These are phyloP conservation scores for Neonectria magnoliae DNA, from an alignment of 2,329 filamentous ascomycete species.

Conservation along the genomic window DNA sequence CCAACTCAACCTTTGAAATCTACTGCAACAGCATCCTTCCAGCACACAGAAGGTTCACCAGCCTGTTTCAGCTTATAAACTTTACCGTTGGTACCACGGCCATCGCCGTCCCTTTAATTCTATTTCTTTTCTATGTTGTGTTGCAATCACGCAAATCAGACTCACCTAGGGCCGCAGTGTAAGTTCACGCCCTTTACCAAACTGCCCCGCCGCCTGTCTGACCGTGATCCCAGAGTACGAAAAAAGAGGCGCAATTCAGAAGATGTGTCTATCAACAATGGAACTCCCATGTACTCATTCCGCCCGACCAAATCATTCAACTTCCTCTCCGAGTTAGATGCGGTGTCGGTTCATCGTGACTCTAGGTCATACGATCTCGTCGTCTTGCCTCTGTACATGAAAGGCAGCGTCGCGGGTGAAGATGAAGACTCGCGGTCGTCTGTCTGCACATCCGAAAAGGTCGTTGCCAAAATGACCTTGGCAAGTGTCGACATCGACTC, in stretches of 20 bases:
- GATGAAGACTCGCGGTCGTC: slow-evolving; percentile 19
- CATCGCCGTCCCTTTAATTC: slow-evolving; percentile 11
- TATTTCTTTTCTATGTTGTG: slow-evolving; percentile 9
- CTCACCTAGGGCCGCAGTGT: neutral
- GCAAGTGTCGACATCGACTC: slow-evolving; percentile 20
- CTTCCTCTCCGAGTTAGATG: slow-evolving; percentile 16
- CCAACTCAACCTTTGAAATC: slow-evolving; percentile 3
- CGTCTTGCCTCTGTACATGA: slow-evolving; percentile 23
- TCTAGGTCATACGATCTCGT: slow-evolving; percentile 21
- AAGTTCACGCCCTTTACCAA: neutral
- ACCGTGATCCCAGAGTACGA: neutral
- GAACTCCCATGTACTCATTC: slow-evolving; percentile 17
- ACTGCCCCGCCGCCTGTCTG: neutral
- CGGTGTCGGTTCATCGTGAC: slow-evolving; percentile 9
- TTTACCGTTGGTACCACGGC: slow-evolving; percentile 12
- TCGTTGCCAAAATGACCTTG: slow-evolving; percentile 25
- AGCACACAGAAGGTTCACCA: neutral
- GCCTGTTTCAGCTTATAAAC: slow-evolving; percentile 14
- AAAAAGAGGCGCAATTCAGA: slow-evolving; percentile 2
- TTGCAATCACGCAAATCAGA: neutral
- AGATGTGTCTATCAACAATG: neutral
- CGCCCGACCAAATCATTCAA: slow-evolving; percentile 23
- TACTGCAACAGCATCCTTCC: slow-evolving; percentile 22
- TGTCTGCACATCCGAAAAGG: slow-evolving; percentile 5
- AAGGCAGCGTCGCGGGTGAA: slow-evolving; percentile 15